Percentiles rank a stretch among this genome's conserved stretches.
Conservation (phyloP, 2,329 filamentous ascomycete species). For the Cladosporium austrohemisphaericum region DNA sequence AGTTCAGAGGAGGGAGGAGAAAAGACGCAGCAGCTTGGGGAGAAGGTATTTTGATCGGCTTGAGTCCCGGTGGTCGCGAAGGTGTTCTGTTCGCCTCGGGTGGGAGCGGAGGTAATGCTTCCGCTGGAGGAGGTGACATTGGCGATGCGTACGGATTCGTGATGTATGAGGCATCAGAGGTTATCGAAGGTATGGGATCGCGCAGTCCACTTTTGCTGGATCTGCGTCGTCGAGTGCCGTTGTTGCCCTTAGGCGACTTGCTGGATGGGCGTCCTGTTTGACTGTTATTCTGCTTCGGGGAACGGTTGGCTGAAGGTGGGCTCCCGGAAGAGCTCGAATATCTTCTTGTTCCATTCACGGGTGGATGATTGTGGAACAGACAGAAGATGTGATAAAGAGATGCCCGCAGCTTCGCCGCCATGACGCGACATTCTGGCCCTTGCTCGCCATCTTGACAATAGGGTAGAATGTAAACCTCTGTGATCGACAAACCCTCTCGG, state of each 20-base stretch:
- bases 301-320: conserved; percentile 24
- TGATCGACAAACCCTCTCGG: conserved; percentile 80
- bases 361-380: conserved; percentile 87
- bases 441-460: conserved; percentile 65
- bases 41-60: conserved; percentile 28
- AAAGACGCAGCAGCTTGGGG: conserved; percentile 59
- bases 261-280: conserved; percentile 19
- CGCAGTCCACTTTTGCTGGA: conserved; percentile 33
- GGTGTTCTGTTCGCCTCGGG: conserved; percentile 31
- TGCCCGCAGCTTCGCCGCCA: conserved; percentile 86
- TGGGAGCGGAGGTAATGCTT: conserved; percentile 26
- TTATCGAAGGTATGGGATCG: conserved; percentile 46
- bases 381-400: conserved; percentile 97
- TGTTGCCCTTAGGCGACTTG: conserved; percentile 24
- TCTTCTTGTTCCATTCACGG: conserved; percentile 57
- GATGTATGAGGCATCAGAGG: conserved; percentile 49
- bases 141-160: conserved; percentile 48
- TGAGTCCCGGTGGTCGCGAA: conserved; percentile 40
- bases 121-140: conserved; percentile 39
- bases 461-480: conserved; percentile 82
- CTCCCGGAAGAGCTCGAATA: conserved; percentile 24
- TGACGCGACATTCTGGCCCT: conserved; percentile 75
- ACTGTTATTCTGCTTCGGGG: conserved; percentile 19
- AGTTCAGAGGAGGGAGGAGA: conserved; percentile 74
- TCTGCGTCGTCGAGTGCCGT: conserved; percentile 20